Base-by-base conservation (phyloP, 2,329 filamentous ascomycete genomes). In the Diaporthe capsici region DNA sequence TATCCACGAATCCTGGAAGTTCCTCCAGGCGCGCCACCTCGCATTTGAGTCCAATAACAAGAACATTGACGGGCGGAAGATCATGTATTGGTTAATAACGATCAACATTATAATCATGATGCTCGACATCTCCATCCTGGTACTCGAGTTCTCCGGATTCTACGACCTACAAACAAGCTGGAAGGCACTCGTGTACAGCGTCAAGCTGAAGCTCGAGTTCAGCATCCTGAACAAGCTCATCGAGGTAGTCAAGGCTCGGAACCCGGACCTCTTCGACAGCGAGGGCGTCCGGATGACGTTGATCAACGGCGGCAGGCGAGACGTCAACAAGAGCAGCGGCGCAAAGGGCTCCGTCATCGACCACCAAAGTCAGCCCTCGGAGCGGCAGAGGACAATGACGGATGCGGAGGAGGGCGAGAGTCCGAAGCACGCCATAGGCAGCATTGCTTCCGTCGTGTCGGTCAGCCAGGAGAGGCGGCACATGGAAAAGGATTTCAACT, bases 81-180 rank as follows among this genome's bases (percentile, higher is more conserved):
- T 61, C 6, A 74, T 70, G 51, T 61, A 83, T 65, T 86, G 88
- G 76, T 82, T 89, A 6, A 82, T 88, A 37, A 83, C 82, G 37
- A 84, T 88, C 73, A 88, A 89, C 76, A 78, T 85, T 1, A 72
- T 85, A n/a, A 86, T 89, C 57, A 84, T 89, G 34, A 73, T 84
- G 3, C 84, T 89, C 77, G 87, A 89, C 77, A 34, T 87, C 76
- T 60, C 83, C 7, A 58, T 74, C 20, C 37, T 74, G n/a, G 72
- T 22, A 12, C 53, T 74, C 22, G 72, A 74, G 20, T 74, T 74
- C 51, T 74, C 72, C 10, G 72, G 72, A 1, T 70, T 74, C 39
- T 74, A 74, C n/a, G 72, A 74, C 31, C 15, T 74, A n/a, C 72
- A 74, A 15, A 74, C 61, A 22, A 70, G 72, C 42, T 74, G 72